phyloP scores from a whole-genome alignment of 768 basidiomycete genomes.

The Agrocybe praecox region DNA sequence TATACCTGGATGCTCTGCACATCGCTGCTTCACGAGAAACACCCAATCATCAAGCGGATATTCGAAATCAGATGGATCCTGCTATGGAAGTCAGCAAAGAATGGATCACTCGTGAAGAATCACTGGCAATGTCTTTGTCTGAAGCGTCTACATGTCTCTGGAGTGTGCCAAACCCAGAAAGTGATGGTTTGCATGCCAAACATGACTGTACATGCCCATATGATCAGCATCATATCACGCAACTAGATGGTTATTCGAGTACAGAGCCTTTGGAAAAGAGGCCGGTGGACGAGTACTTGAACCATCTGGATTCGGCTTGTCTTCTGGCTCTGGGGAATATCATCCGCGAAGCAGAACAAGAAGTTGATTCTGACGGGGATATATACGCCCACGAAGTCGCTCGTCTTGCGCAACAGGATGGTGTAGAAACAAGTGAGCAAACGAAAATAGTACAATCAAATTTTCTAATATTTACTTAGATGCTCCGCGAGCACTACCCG shows the following conservation, averaged over 20 bases:
- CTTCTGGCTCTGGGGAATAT: constrained; percentile 26
- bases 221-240: neutral
- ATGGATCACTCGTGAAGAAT: constrained; percentile 54
- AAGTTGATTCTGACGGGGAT: neutral
- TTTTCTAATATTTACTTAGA: neutral
- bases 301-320: constrained; percentile 22
- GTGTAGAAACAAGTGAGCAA: neutral
- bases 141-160: constrained; percentile 15
- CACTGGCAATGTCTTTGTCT: constrained; percentile 28
- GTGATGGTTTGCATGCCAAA: neutral
- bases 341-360: constrained; percentile 18
- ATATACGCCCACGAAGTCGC: neutral
- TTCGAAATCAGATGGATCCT: constrained; percentile 26
- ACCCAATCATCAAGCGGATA: neutral
- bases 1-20: constrained; percentile 63
- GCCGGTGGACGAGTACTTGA: constrained; percentile 9
- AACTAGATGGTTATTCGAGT: too few species aligned
- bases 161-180: constrained; percentile 8
- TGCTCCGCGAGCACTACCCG: neutral
- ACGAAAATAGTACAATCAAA: neutral
- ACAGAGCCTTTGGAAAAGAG: neutral
- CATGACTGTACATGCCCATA: neutral
- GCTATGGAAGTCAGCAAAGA: constrained; percentile 53
- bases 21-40: constrained; percentile 21
- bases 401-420: neutral